A percentile compares a stretch with the other conserved stretches of the same genome.
phyloP scores from a whole-genome alignment of 75 land plant species.

The Sequoiadendron giganteum region DNA sequence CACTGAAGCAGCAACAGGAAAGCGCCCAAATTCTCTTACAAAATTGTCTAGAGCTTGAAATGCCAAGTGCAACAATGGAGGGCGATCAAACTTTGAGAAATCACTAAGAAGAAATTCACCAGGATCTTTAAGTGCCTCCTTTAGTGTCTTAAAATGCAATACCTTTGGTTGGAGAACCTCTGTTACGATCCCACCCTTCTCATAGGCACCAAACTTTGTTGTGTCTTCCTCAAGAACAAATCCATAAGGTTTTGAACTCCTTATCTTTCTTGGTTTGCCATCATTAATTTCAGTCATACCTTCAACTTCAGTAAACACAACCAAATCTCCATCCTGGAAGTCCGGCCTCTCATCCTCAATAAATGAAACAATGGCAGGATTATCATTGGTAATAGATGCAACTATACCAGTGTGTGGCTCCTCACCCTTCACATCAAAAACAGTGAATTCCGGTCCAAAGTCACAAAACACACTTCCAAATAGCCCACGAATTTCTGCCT shows the following conservation, averaged over 20 bases:
- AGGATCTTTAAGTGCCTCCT: slow-evolving; percentile 71
- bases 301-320: slow-evolving; percentile 77
- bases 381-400: slow-evolving; percentile 80
- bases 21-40: slow-evolving; percentile 47
- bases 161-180: slow-evolving; percentile 90
- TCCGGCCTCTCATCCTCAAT: slow-evolving; percentile 92
- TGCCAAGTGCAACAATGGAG: slow-evolving; percentile 80
- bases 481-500: slow-evolving; percentile 75
- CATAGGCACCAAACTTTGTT: slow-evolving; percentile 60
- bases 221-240: slow-evolving; percentile 89
- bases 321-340: slow-evolving; percentile 94
- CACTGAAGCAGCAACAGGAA: slow-evolving; percentile 69
- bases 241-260: slow-evolving; percentile 68
- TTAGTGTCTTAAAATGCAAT: slow-evolving; percentile 70
- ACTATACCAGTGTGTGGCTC: slow-evolving; percentile 91
- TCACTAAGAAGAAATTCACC: slow-evolving; percentile 88
- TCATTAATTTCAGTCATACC: slow-evolving; percentile 92
- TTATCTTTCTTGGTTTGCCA: slow-evolving; percentile 85
- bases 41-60: slow-evolving; percentile 84
- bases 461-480: slow-evolving; percentile 92
- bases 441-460: slow-evolving; percentile 88
- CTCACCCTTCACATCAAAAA: slow-evolving; percentile 84
- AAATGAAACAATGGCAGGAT: slow-evolving; percentile 79
- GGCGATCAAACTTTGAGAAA: slow-evolving; percentile 83
- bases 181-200: slow-evolving; percentile 87